phyloP scores from a whole-genome alignment of 106 monocot genomes.

The Agapanthus africanus region DNA sequence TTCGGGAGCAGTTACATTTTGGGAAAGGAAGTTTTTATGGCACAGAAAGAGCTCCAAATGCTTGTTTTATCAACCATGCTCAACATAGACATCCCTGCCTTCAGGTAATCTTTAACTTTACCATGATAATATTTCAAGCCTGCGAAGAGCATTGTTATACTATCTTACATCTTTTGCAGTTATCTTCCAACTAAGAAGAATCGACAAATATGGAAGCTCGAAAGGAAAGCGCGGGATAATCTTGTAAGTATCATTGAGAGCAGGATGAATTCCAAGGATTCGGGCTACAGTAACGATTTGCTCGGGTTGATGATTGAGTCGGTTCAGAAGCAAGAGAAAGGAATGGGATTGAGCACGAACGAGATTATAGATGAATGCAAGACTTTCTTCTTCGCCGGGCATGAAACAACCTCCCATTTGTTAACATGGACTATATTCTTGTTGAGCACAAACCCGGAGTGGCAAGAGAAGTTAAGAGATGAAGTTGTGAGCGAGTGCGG shows the following conservation, averaged over 20 bases:
- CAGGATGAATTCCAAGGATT: slow-evolving; percentile 18
- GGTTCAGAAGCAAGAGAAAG: neutral
- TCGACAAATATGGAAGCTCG: slow-evolving; percentile 19
- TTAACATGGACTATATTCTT: slow-evolving; percentile 67
- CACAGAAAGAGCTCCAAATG: slow-evolving; percentile 33
- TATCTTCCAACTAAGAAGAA: slow-evolving; percentile 42
- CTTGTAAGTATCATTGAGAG: slow-evolving; percentile 20
- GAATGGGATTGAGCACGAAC: slow-evolving; percentile 27
- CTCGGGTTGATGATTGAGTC: slow-evolving; percentile 72
- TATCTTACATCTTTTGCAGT: slow-evolving; percentile 3
- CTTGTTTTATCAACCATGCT: slow-evolving; percentile 4
- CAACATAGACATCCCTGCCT: slow-evolving; percentile 15
- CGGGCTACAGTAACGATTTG: slow-evolving; percentile 35
- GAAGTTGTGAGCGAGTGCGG: slow-evolving; percentile 51
- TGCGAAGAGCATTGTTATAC: too few species aligned
- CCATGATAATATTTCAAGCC: too few species aligned
- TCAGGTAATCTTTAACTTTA: slow-evolving; percentile 14
- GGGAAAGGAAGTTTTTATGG: slow-evolving; percentile 46
- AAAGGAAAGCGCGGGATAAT: slow-evolving; percentile 13
- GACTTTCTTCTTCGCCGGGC: slow-evolving; percentile 68
- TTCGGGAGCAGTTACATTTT: slow-evolving; percentile 38
- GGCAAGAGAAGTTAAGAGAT: slow-evolving; percentile 52
- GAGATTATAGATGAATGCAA: slow-evolving; percentile 79
- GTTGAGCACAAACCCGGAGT: slow-evolving; percentile 34
- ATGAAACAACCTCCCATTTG: slow-evolving; percentile 47